Conservation (phyloP, 1,139 yeast species). For the Waltiozyma sp. region DNA sequence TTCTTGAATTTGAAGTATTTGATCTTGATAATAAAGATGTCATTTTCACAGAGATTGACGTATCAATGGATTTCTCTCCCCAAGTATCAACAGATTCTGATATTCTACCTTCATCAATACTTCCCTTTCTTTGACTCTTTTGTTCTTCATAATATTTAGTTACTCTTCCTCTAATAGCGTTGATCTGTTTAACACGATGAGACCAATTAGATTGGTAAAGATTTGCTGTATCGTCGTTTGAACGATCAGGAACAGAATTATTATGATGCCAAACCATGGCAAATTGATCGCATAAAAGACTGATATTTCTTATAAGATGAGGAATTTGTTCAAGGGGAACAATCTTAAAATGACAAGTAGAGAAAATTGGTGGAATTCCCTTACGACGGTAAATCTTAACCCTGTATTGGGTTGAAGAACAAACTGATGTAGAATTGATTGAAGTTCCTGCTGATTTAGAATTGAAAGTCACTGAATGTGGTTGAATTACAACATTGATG, state of each 20-base stretch:
- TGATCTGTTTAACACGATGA: slow-evolving; percentile 49
- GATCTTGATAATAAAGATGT: background rate
- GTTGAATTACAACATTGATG: slow-evolving; percentile 67
- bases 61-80: background rate
- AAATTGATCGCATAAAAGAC: slow-evolving; percentile 58
- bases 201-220: slow-evolving; percentile 52
- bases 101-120: no score
- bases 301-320: slow-evolving; percentile 52
- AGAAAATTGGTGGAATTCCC: slow-evolving; percentile 68
- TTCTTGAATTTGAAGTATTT: background rate
- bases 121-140: slow-evolving; percentile 1
- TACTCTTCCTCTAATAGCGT: slow-evolving; percentile 35
- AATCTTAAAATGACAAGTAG: slow-evolving; percentile 66
- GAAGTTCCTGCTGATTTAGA: no score
- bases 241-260: slow-evolving; percentile 15
- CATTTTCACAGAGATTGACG: background rate
- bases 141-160: slow-evolving; percentile 14
- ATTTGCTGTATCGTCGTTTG: no score
- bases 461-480: slow-evolving; percentile 30
- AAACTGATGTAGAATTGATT: background rate
- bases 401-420: slow-evolving; percentile 27
- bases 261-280: slow-evolving; percentile 62
- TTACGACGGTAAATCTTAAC: slow-evolving; percentile 55
- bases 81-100: background rate
- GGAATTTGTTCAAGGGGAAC: slow-evolving; percentile 52